A percentile compares a stretch with the other conserved stretches of the same genome.
Conservation (phyloP, 345 rosid species). For the Murraya koenigii region DNA sequence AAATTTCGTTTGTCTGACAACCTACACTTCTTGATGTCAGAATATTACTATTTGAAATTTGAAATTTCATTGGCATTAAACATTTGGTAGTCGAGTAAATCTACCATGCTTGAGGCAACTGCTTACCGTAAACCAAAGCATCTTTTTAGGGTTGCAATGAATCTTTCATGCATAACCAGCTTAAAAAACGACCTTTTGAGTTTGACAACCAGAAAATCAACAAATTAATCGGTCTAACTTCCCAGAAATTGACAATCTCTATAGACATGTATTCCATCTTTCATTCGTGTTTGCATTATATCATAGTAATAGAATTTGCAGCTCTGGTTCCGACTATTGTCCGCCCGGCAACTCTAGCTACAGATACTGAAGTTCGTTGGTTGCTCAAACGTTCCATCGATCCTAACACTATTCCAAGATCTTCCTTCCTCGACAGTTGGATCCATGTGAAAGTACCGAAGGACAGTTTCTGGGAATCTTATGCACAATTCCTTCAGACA, state of each 20-base stretch:
- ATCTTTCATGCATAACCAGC: slow-evolving; percentile 2
- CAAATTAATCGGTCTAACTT: background rate
- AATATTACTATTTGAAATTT: background rate
- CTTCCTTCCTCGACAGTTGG: slow-evolving; percentile 47
- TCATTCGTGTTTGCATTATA: background rate
- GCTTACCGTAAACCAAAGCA: background rate
- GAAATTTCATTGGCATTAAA: background rate
- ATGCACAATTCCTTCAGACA: slow-evolving; percentile 43
- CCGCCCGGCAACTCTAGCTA: slow-evolving; percentile 18
- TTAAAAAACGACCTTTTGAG: background rate
- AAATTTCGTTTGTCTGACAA: too few relatives aligned
- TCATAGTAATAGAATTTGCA: slow-evolving; percentile 1
- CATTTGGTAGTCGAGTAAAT: background rate
- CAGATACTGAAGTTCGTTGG: slow-evolving; percentile 43
- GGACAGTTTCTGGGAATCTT: slow-evolving; percentile 44
- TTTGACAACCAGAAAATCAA: background rate
- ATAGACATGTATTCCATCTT: background rate
- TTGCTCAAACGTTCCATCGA: slow-evolving; percentile 36
- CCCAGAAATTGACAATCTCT: background rate
- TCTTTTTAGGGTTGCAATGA: background rate
- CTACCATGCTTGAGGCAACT: background rate
- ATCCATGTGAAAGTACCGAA: slow-evolving; percentile 48
- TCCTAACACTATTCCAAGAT: slow-evolving; percentile 40
- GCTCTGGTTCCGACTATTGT: background rate
- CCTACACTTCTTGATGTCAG: background rate